Percentiles rank a stretch among this genome's conserved stretches.
phyloP scores from a whole-genome alignment of 768 basidiomycete genomes.

The Tricholoma hemisulphureum region DNA sequence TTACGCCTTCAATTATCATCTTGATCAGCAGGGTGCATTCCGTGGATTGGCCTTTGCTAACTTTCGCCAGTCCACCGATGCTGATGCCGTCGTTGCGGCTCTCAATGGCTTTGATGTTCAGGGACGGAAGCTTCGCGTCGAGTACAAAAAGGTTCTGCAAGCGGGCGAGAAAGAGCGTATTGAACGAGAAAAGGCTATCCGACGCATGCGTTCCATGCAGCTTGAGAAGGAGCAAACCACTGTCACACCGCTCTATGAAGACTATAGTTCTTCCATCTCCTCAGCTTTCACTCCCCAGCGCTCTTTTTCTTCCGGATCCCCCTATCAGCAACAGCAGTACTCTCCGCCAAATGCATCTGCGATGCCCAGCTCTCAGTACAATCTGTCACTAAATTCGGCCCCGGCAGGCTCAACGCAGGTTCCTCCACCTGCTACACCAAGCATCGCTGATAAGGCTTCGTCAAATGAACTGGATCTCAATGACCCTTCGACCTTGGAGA shows the following conservation, averaged over 20 bases:
- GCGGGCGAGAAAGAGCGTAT: constrained; percentile 99
- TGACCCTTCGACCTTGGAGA: constrained; percentile 92
- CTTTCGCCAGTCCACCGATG: constrained; percentile 87
- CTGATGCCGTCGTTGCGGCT: constrained; percentile 93
- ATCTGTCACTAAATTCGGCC: constrained; percentile 44
- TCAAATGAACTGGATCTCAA: constrained; percentile 88
- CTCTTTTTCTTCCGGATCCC: constrained; percentile 63
- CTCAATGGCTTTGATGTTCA: constrained; percentile 95
- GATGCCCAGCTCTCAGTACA: constrained; percentile 46
- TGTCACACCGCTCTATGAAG: constrained; percentile 61
- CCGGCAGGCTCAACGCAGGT: constrained; percentile 55
- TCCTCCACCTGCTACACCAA: constrained; percentile 57
- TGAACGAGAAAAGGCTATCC: constrained; percentile 96
- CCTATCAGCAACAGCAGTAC: constrained; percentile 63
- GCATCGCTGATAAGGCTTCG: constrained; percentile 61
- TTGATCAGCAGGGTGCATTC: constrained; percentile 95
- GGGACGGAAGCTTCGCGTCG: constrained; percentile 95
- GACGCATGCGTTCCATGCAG: constrained; percentile 97
- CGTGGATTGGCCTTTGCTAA: constrained; percentile 98
- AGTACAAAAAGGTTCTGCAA: constrained; percentile 99
- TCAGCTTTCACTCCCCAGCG: constrained; percentile 68
- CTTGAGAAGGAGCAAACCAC: constrained; percentile 76
- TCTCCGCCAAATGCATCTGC: constrained; percentile 59
- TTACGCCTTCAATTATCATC: constrained; percentile 99
- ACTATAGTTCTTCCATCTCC: constrained; percentile 64